These are phyloP conservation scores for Fusarium chaquense DNA, from an alignment of 2,329 filamentous ascomycete species.

Conservation along the genomic window DNA sequence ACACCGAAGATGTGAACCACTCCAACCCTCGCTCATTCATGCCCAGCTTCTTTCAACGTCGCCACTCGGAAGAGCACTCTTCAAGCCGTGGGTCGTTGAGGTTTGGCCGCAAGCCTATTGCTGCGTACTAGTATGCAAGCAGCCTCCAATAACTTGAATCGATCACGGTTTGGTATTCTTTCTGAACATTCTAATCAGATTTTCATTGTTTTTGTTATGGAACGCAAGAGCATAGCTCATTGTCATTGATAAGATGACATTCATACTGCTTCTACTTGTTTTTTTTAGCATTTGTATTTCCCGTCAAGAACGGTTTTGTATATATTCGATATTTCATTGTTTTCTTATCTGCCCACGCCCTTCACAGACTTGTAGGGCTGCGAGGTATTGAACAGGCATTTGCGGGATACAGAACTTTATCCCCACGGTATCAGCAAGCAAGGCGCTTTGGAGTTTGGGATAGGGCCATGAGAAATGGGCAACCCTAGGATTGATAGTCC, in stretches of 20 bases:
- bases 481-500: conserved; percentile 24
- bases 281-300: conserved; percentile 37
- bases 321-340: conserved; percentile 21
- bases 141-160: background rate
- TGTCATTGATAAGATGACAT: conserved; percentile 18
- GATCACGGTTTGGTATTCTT: background rate
- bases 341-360: conserved; percentile 20
- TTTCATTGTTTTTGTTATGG: background rate
- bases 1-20: conserved; percentile 41
- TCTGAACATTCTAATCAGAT: background rate
- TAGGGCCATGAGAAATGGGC: conserved; percentile 14
- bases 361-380: conserved; percentile 7
- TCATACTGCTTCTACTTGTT: conserved; percentile 20
- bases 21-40: conserved; percentile 51
- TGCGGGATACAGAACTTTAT: conserved; percentile 16
- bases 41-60: conserved; percentile 57
- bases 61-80: conserved; percentile 54
- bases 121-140: conserved; percentile 51
- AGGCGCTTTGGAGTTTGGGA: conserved; percentile 39
- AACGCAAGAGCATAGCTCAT: conserved; percentile 15
- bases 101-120: conserved; percentile 52
- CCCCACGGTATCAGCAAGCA: conserved; percentile 36
- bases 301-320: conserved; percentile 22
- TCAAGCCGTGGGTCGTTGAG: conserved; percentile 52
- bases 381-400: conserved; percentile 25